A percentile compares a stretch with the other conserved stretches of the same genome.
Conservation (phyloP, 129 eudicot genomes). For the Flaveria linearis region DNA sequence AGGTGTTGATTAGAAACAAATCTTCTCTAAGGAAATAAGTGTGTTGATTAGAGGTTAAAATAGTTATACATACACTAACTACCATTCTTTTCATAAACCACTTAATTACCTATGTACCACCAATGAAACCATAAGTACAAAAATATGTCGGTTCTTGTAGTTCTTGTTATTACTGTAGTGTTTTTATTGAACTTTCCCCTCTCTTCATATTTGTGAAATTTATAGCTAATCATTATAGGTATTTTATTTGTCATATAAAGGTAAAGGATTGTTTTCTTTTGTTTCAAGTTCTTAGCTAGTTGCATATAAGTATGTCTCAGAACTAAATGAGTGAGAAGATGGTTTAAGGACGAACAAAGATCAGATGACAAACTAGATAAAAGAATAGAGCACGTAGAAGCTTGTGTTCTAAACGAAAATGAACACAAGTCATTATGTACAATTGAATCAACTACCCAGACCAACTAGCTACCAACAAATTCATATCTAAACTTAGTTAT, state of each 20-base stretch:
- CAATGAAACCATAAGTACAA: neutral
- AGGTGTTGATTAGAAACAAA: too few relatives aligned
- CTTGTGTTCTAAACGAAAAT: neutral
- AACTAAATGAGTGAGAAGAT: neutral
- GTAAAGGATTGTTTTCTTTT: neutral
- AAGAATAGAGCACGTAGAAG: too few relatives aligned
- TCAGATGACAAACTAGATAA: too few relatives aligned
- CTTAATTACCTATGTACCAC: neutral
- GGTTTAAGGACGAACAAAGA: neutral
- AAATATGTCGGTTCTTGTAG: neutral
- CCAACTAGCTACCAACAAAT: neutral
- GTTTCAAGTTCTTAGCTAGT: neutral
- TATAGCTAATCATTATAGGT: neutral
- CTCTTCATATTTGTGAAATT: neutral
- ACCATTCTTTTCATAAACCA: too few relatives aligned
- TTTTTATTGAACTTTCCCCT: too few relatives aligned
- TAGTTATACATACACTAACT: too few relatives aligned
- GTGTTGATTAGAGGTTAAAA: too few relatives aligned
- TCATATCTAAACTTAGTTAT: neutral
- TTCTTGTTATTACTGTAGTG: neutral
- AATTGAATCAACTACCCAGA: too few relatives aligned
- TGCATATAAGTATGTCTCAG: neutral
- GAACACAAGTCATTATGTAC: too few relatives aligned
- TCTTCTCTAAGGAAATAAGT: too few relatives aligned
- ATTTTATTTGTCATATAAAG: neutral